Conservation (phyloP, 2,329 filamentous ascomycete genomes). For the Cercospora sojina region DNA sequence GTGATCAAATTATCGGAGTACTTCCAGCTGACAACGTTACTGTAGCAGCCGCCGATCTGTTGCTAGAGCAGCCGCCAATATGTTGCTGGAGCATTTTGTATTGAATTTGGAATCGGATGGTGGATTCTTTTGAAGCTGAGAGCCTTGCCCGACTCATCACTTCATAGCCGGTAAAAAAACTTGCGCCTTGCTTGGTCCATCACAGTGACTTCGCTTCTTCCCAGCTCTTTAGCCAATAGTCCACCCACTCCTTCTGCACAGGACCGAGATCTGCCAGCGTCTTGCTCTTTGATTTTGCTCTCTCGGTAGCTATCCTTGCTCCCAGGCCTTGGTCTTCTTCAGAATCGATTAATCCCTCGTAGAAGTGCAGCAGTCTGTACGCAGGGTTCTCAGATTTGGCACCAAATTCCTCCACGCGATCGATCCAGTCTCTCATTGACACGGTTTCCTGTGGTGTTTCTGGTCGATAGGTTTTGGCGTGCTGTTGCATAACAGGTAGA, state of each 20-base stretch:
- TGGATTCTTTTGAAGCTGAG: no score
- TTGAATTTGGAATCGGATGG: no score
- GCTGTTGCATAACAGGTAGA: background rate
- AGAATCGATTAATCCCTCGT: background rate
- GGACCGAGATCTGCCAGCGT: background rate
- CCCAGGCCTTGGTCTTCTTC: background rate
- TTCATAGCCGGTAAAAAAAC: no score
- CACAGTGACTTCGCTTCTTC: background rate
- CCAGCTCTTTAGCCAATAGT: background rate
- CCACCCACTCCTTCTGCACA: background rate
- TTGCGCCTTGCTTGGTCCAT: background rate
- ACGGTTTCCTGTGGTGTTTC: background rate
- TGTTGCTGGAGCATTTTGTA: no score
- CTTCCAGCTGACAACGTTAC: no score
- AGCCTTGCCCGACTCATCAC: no score
- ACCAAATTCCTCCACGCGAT: background rate
- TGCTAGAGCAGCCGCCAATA: no score
- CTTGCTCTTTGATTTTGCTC: background rate
- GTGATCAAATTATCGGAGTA: no score
- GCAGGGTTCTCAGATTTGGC: background rate
- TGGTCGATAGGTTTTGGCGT: background rate
- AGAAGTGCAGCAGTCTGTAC: conserved; percentile 1
- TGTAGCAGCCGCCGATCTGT: no score
- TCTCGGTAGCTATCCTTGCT: background rate
- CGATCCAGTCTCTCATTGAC: background rate